These are phyloP conservation scores for Madurella mycetomatis DNA, from an alignment of 2,329 filamentous ascomycete species.

Conservation along the genomic window DNA sequence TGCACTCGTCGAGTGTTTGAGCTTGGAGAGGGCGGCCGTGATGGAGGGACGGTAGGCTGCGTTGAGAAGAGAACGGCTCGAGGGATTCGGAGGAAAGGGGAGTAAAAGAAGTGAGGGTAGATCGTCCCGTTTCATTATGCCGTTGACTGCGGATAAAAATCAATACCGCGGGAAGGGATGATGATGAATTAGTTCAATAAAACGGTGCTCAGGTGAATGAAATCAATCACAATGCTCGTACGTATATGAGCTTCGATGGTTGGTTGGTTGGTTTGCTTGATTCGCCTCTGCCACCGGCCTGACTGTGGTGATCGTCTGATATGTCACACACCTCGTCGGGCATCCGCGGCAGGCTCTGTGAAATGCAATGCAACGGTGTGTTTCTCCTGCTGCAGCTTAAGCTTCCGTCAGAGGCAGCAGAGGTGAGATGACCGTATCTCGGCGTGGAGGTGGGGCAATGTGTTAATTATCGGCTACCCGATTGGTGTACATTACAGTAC, in stretches of 20 bases:
- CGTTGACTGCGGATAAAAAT: not conserved
- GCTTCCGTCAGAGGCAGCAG: not conserved
- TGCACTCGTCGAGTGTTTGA: constrained; percentile 38
- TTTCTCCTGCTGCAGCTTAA: too few species aligned
- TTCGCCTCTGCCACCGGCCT: too few species aligned
- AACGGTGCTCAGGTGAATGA: too few species aligned
- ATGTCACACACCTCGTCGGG: too few species aligned
- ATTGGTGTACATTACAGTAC: too few species aligned
- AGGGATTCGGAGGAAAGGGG: constrained; percentile 56
- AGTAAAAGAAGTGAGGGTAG: constrained; percentile 57
- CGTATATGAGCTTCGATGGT: too few species aligned
- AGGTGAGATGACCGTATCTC: constrained; percentile 3
- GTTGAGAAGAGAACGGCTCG: constrained; percentile 47
- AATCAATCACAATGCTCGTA: too few species aligned
- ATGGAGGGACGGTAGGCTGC: constrained; percentile 59
- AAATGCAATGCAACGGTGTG: too few species aligned
- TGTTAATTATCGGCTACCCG: not conserved
- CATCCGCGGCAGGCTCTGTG: too few species aligned
- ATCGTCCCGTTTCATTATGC: constrained; percentile 24
- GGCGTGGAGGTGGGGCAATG: not conserved
- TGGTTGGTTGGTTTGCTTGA: too few species aligned
- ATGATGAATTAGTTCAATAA: too few species aligned
- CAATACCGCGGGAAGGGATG: not conserved
- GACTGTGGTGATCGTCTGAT: too few species aligned
- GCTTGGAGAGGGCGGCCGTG: constrained; percentile 46